Base-by-base conservation (phyloP, 2,329 filamentous ascomycete genomes). In the Trichophyton schoenleinii region DNA sequence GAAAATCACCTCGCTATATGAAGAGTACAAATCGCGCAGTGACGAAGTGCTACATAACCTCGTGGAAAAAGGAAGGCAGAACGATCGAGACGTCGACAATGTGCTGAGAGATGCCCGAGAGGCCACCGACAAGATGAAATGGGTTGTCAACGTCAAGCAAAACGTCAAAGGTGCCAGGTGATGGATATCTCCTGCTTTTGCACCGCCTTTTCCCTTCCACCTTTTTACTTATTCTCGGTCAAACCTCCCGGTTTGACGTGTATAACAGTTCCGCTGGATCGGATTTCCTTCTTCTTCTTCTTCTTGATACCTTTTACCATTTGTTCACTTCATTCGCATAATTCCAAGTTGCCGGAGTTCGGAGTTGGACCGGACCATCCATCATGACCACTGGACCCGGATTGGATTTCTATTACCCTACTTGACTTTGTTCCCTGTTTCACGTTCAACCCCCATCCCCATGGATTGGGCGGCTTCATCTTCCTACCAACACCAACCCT, bases 51-150 rank as follows among this genome's bases (percentile, higher is more conserved):
- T 79, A 18, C 66, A 69, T 20, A 67, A 69, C 0, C 64, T 73
- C 49, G 67, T 74, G 57, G 69, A 73, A 46, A 68, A 65, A 11
- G 67, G 67, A 13, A 67, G 66, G 38, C 63, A 65, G 53, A 71
- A 70, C 31, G 69, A 73, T 65, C 66, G 64, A 3, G 68, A 64
- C 22, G 71, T 78, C 25, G 70, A 75, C 20, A 65, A 69, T 6
- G 71, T 71, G 41, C 67, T 79, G 44, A 69, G 69, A 34, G 73
- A 76, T 20, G 67, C 79, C 65, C 73, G 72, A 55, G 71, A 75
- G 61, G 73, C 74, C 0, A 71, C 75, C 60, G 75, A 70, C 2
- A 68, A 75, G 64, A 79, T 80, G 78, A 77, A 71, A 65, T 79
- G 78, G 76, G 73, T 73, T n/a, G 74, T 79, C 58, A 75, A 73